These are phyloP conservation scores for Rosa rugosa DNA, from an alignment of 306 rosid genomes.

Conservation along the genomic window DNA sequence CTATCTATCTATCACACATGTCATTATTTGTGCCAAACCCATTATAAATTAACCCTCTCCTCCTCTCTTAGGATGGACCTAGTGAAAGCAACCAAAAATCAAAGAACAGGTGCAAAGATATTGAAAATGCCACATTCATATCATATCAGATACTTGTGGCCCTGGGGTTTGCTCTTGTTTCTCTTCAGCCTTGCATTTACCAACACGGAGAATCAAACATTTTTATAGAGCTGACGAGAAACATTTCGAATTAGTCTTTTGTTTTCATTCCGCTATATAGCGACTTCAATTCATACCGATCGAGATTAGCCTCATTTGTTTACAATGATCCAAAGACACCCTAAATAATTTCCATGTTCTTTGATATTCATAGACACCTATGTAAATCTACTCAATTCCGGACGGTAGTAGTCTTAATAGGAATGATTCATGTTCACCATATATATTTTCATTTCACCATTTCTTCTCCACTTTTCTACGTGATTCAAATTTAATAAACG, in stretches of 20 bases:
- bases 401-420: neutral
- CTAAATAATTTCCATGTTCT: too few relatives aligned
- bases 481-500: neutral
- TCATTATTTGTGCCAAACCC: constrained; percentile 58
- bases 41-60: constrained; percentile 30
- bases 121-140: constrained; percentile 20
- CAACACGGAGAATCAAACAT: neutral
- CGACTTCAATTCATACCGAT: neutral
- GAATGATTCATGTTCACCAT: neutral
- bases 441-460: neutral
- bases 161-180: constrained; percentile 9
- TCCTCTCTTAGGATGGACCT: constrained; percentile 30
- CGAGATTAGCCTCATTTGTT: neutral
- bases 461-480: neutral
- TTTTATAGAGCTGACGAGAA: neutral
- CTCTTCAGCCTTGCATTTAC: neutral
- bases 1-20: constrained; percentile 36
- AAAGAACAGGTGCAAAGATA: constrained; percentile 6
- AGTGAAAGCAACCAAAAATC: neutral
- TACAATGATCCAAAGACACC: neutral
- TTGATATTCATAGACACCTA: too few relatives aligned
- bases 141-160: constrained; percentile 1
- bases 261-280: neutral
- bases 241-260: neutral
- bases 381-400: too few relatives aligned